Evolutionary conservation across 768 basidiomycete genomes (phyloP).

Genomic region (Pisolithus tinctorius): DNA sequence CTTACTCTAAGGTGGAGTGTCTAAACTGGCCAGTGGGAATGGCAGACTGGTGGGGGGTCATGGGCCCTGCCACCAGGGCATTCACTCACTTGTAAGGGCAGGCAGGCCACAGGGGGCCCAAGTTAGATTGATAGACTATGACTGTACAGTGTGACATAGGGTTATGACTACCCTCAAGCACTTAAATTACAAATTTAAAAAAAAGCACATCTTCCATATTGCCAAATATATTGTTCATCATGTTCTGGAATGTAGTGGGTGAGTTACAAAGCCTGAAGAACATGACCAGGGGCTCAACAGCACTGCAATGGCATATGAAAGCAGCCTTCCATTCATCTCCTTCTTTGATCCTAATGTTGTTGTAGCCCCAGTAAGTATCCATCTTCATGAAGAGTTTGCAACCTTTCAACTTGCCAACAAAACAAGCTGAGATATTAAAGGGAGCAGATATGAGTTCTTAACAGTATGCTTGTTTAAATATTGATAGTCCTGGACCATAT

Average conservation of each 20-base stretch:
- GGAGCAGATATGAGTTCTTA: slow-evolving; percentile 29
- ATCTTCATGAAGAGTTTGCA: not conserved
- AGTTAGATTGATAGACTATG: no score
- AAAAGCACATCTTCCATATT: not conserved
- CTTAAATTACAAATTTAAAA: no score
- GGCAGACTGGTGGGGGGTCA: no score
- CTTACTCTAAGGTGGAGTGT: no score
- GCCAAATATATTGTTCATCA: not conserved
- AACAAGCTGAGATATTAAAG: slow-evolving; percentile 29
- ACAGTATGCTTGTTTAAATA: slow-evolving; percentile 25
- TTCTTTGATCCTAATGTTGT: slow-evolving; percentile 29
- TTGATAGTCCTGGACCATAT: slow-evolving; percentile 25
- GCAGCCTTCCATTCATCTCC: slow-evolving; percentile 19
- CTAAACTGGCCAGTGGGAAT: no score
- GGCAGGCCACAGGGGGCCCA: no score
- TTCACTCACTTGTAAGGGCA: no score
- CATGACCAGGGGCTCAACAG: slow-evolving; percentile 24
- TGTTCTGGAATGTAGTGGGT: not conserved
- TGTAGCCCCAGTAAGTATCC: slow-evolving; percentile 17
- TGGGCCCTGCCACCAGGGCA: no score
- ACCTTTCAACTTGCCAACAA: slow-evolving; percentile 6
- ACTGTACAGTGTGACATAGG: no score
- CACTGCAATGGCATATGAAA: slow-evolving; percentile 3
- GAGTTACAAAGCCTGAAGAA: not conserved
- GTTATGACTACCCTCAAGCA: no score